Conservation (phyloP, 768 basidiomycete species). For the Botryobasidium botryosum region DNA sequence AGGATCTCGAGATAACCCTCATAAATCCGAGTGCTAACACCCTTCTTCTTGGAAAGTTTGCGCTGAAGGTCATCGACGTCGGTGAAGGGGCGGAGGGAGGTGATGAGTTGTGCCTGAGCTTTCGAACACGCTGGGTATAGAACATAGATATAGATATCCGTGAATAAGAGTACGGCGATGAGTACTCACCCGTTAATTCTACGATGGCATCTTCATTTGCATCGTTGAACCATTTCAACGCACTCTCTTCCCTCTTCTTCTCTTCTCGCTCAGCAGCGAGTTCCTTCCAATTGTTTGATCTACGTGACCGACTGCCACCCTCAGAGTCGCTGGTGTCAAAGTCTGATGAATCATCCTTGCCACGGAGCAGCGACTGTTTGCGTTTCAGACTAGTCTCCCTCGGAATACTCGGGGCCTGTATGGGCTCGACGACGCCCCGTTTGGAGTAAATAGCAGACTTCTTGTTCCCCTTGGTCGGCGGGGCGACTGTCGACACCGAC, state of each 20-base stretch:
- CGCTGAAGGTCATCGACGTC: conserved; percentile 53
- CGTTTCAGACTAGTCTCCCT: neutral
- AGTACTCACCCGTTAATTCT: conserved; percentile 25
- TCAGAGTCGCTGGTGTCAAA: conserved; percentile 16
- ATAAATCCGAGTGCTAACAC: conserved; percentile 79
- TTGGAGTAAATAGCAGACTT: conserved; percentile 13
- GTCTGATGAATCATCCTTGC: conserved; percentile 13
- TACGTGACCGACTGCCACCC: too few relatives aligned
- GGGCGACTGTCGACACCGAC: too few relatives aligned
- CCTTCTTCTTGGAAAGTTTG: conserved; percentile 84
- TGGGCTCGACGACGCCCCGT: conserved; percentile 1
- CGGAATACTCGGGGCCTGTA: conserved; percentile 2
- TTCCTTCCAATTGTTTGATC: too few relatives aligned
- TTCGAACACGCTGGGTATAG: conserved; percentile 35
- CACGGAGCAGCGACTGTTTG: conserved; percentile 1
- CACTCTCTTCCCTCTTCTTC: conserved; percentile 19
- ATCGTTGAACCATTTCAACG: conserved; percentile 27
- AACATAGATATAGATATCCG: neutral
- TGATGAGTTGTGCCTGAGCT: conserved; percentile 67
- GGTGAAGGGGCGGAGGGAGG: conserved; percentile 63
- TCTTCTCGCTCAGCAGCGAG: conserved; percentile 11
- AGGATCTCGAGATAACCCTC: conserved; percentile 81
- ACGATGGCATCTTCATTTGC: conserved; percentile 23
- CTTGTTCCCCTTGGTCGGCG: conserved; percentile 4
- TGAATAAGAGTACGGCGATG: neutral